Evolutionary conservation across 805 yeast species (phyloP), one percentile per base, ranked within the genome.

Genomic region (Brettanomyces sp.): DNA sequence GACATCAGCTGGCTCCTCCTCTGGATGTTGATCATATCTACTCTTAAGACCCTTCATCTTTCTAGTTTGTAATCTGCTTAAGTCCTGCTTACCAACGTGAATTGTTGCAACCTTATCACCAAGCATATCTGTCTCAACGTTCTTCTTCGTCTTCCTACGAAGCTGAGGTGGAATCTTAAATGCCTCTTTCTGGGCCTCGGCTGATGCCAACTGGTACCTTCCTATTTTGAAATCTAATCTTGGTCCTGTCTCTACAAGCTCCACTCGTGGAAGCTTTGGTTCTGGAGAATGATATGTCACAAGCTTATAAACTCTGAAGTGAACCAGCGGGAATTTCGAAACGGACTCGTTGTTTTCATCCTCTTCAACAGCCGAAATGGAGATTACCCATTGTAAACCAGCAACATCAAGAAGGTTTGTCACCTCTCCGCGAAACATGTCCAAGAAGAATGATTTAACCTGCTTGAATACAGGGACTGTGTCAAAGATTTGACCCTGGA

Each of bases 31-130:
- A 63, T 90, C 96, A 57, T 75, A 90, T 63, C 77, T 79, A 46
- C 85, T 74, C 70, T 93, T 93, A 61, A 93, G 74, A 64, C 99
- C 99, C 76, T 93, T 93, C 96, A 93, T 88, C 80, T 93, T 93
- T 69, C 99, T 80, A 5, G 99, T 91, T 70, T 93, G 99, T 63
- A 93, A 66, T 65, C 82, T 82, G 61, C 77, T 74, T 64, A 93
- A 73, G 64, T 93, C 98, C 73, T 93, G 99, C 65, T 82, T 82
- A 68, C 96, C 97, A 67, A 93, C 85, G 64, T 93, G 99, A 58
- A 93, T 80, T 69, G 91, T 85, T 57, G 97, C 99, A 50, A 93
- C 76, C 79, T 91, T 88, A 66, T 93, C 99, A 69, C 99, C 99
- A 85, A 93, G 77, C 46, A 73, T 58, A 64, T 93, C 98, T 41